Evolutionary conservation across 1,284 basidiomycete genomes (phyloP).

Genomic region (Mycosarcoma maydis): DNA sequence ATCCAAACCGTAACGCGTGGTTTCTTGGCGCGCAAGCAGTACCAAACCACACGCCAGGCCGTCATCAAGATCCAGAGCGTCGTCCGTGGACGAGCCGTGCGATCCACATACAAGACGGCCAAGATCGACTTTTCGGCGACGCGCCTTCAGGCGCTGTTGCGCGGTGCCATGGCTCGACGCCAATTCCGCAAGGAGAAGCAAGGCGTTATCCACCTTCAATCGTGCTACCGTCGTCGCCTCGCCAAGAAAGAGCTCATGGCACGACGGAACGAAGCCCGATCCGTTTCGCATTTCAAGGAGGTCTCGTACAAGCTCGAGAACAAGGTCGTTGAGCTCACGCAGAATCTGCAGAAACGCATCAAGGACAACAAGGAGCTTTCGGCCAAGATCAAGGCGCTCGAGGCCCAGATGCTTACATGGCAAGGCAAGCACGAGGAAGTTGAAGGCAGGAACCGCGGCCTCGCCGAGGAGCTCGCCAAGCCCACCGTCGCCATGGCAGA

Average conservation of each 20-base stretch:
- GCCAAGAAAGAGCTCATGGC: constrained; percentile 85
- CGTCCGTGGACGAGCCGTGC: constrained; percentile 81
- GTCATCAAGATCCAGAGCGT: constrained; percentile 83
- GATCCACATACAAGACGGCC: constrained; percentile 75
- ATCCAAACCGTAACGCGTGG: constrained; percentile 80
- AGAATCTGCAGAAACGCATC: constrained; percentile 89
- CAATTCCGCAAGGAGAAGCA: constrained; percentile 75
- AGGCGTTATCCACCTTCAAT: constrained; percentile 86
- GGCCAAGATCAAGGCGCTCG: constrained; percentile 78
- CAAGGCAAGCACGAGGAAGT: constrained; percentile 86
- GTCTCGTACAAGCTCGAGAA: constrained; percentile 98
- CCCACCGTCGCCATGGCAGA: constrained; percentile 79
- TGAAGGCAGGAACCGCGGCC: constrained; percentile 79
- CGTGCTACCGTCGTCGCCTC: constrained; percentile 86
- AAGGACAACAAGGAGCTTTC: constrained; percentile 90
- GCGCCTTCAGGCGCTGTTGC: constrained; percentile 83
- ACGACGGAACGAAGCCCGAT: constrained; percentile 89
- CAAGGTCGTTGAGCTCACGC: constrained; percentile 98
- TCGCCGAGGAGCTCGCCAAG: constrained; percentile 77
- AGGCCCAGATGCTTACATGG: constrained; percentile 86
- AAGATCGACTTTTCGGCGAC: constrained; percentile 77
- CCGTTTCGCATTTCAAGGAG: constrained; percentile 97
- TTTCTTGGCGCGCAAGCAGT: constrained; percentile 78
- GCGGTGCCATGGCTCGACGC: constrained; percentile 79
- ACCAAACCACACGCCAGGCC: constrained; percentile 74